A percentile compares a stretch with the other conserved stretches of the same genome.
phyloP scores from a whole-genome alignment of 106 monocot species.

The Allium sativum region DNA sequence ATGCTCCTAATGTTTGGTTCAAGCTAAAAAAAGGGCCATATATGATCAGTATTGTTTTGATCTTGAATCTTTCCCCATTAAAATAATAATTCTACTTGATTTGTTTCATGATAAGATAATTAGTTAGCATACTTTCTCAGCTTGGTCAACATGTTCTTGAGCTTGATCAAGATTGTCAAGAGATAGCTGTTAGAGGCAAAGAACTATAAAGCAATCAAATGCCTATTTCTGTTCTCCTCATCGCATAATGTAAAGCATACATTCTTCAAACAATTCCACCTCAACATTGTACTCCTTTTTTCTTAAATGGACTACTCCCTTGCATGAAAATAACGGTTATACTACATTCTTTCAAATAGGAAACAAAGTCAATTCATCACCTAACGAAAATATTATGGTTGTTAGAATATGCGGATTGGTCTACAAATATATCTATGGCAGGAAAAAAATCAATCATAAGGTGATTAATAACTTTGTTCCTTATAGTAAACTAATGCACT shows the following conservation, averaged over 20 bases:
- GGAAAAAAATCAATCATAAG: too few relatives aligned
- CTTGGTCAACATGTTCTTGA: conserved; percentile 77
- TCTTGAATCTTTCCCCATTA: background rate
- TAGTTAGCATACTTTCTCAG: conserved; percentile 50
- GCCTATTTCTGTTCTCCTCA: conserved; percentile 53
- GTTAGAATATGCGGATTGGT: too few relatives aligned
- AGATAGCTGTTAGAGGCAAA: conserved; percentile 68
- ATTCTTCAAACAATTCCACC: conserved; percentile 81
- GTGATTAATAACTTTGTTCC: too few relatives aligned
- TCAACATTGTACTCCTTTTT: conserved; percentile 54
- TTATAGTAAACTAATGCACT: too few relatives aligned
- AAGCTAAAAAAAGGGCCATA: conserved; percentile 36
- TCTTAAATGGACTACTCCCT: conserved; percentile 79
- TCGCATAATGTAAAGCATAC: conserved; percentile 77
- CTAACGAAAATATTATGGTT: too few relatives aligned
- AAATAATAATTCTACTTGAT: background rate
- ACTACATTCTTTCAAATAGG: too few relatives aligned
- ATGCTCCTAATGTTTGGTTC: conserved; percentile 77
- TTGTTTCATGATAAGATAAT: too few relatives aligned
- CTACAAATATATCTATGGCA: too few relatives aligned
- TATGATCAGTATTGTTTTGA: background rate
- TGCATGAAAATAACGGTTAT: conserved; percentile 12
- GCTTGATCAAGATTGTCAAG: conserved; percentile 66
- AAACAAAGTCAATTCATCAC: too few relatives aligned
- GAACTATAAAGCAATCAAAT: conserved; percentile 82